Evolutionary conservation across 768 basidiomycete species (phyloP).

Genomic region (Antrodiella citrinella): DNA sequence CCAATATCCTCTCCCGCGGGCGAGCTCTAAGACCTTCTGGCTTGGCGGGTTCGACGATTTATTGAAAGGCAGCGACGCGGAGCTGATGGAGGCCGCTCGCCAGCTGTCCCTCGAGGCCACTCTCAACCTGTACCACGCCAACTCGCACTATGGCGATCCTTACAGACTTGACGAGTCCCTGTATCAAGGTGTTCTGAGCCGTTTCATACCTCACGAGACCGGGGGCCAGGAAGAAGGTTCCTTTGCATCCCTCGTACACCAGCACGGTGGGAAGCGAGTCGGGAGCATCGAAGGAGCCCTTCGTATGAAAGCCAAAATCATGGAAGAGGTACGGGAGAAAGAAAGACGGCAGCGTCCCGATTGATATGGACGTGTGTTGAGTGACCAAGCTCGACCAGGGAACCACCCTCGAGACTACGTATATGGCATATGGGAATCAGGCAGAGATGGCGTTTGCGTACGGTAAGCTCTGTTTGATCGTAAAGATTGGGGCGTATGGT

Average conservation of each 20-base stretch:
- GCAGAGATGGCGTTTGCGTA: not conserved
- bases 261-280: too few species aligned
- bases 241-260: too few species aligned
- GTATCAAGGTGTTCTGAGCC: not conserved
- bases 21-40: not conserved
- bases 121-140: not conserved
- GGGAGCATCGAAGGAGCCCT: not conserved
- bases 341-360: not conserved
- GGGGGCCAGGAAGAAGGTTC: too few species aligned
- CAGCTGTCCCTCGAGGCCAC: not conserved
- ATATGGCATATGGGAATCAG: constrained; percentile 1
- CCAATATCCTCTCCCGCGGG: constrained; percentile 23
- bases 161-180: not conserved
- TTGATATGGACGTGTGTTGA: not conserved
- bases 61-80: constrained; percentile 8
- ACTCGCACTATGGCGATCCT: not conserved
- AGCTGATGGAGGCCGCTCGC: not conserved
- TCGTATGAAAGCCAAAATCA: not conserved
- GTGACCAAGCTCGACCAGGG: not conserved
- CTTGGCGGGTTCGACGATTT: not conserved
- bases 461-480: constrained; percentile 1
- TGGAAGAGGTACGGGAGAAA: not conserved
- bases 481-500: not conserved
- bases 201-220: too few species aligned
- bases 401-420: not conserved